These are phyloP conservation scores for Alternaria incomplexa DNA, from an alignment of 2,329 filamentous ascomycete genomes.

Conservation along the genomic window DNA sequence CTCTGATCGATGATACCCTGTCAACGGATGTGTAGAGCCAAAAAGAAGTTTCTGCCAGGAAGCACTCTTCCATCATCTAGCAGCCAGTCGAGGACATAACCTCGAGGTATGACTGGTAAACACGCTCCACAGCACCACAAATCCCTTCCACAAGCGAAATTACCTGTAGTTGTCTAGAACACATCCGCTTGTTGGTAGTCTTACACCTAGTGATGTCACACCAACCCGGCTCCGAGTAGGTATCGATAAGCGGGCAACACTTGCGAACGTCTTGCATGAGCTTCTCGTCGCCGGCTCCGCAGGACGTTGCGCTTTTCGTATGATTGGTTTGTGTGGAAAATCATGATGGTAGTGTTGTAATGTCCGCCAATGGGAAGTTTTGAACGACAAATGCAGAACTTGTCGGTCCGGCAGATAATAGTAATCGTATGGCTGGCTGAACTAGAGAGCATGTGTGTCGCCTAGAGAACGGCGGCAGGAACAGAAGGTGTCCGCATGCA, in stretches of 20 bases:
- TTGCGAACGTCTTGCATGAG: conserved; percentile 3
- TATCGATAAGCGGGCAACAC: conserved; percentile 17
- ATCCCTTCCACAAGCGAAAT: conserved; percentile 11
- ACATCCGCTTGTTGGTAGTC: background rate
- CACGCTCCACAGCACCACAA: conserved; percentile 1
- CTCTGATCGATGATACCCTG: background rate
- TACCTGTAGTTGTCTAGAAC: conserved; percentile 10
- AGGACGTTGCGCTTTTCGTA: background rate
- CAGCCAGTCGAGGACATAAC: background rate
- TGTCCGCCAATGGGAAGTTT: conserved; percentile 8
- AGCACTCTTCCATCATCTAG: background rate
- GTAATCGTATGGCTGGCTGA: background rate
- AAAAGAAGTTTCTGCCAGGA: background rate
- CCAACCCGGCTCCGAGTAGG: conserved; percentile 1
- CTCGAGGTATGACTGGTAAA: background rate
- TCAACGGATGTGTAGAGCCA: background rate
- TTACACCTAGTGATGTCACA: conserved; percentile 11
- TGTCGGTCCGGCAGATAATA: background rate
- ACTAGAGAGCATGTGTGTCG: background rate
- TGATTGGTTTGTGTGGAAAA: conserved; percentile 13
- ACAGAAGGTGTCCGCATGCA: background rate
- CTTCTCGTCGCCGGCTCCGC: background rate
- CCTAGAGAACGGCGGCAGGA: background rate
- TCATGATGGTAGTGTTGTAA: background rate
- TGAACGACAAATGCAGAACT: background rate